Evolutionary conservation across 129 eudicot species (phyloP), one percentile per base, ranked within the genome.

Genomic region (Artemisia tridentata): DNA sequence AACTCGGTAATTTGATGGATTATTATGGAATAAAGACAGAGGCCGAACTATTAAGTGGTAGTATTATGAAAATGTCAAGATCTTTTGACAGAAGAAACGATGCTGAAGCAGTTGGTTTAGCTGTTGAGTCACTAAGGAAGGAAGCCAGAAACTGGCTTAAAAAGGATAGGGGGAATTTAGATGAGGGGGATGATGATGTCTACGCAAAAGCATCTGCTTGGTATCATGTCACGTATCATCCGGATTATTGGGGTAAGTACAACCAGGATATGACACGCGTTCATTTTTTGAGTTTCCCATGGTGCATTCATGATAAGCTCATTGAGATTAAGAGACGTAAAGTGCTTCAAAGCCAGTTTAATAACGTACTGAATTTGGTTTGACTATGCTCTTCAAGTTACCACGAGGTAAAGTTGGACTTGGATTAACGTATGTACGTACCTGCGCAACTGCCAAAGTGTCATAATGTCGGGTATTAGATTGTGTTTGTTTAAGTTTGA

Each of bases 201-300:
- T 74, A 80, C 41, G 90, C 92, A 61, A 91, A 84, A 72, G 97
- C 97, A 6, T 91, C 96, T 0, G 96, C 97, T 7, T 91, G 97
- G 96, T 91, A 91, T 60, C 83, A 88, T 58, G 96, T 91, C 18
- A 82, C 97, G 0, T 91, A 91, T 64, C 96, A 91, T n/a, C n/a
- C n/a, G n/a, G n/a, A n/a, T n/a, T n/a, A n/a, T n/a, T n/a, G n/a
- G n/a, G n/a, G n/a, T n/a, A n/a, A n/a, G n/a, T n/a, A n/a, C n/a
- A n/a, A n/a, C n/a, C n/a, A n/a, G n/a, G n/a, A n/a, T n/a, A n/a
- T 76, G 85, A 64, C 69, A 5, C 80, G 96, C 34, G 81, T 57
- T 21, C 97, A 88, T 69, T 88, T 83, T 48, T 71, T 91, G 74
- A 88, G 97, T 69, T 91, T 91, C 70, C 88, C 97, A 0, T 91